Evolutionary conservation across 73 alveolate species (phyloP).

Genomic region (Uronychia binucleata): DNA sequence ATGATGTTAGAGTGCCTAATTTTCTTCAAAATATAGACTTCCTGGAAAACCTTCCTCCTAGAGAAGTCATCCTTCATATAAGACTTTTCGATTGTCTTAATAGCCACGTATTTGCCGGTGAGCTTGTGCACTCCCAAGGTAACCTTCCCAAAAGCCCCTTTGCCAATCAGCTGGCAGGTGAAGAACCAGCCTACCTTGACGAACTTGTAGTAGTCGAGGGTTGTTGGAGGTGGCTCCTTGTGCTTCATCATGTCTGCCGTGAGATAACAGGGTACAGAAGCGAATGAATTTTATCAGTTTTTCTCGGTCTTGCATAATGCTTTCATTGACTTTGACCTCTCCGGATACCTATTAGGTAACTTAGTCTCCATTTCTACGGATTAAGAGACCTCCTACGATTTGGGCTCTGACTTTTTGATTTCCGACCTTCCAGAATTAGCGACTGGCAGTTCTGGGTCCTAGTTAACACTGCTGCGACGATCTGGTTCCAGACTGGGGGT

Average conservation of each 20-base stretch:
- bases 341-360: not conserved
- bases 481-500: not conserved
- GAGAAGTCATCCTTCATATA: conserved; percentile 91
- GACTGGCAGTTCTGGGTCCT: not conserved
- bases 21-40: conserved; percentile 69
- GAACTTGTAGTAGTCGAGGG: conserved; percentile 52
- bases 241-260: conserved; percentile 32
- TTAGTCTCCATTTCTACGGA: not conserved
- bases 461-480: not conserved
- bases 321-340: conserved; percentile 34
- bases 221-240: conserved; percentile 43
- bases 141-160: conserved; percentile 98
- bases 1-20: conserved; percentile 39
- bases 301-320: conserved; percentile 45
- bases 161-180: conserved; percentile 90
- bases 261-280: not conserved
- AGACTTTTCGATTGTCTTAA: conserved; percentile 91
- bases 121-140: conserved; percentile 91
- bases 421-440: not conserved
- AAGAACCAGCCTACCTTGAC: too few species aligned
- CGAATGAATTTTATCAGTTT: conserved; percentile 36
- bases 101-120: conserved; percentile 96
- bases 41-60: conserved; percentile 88
- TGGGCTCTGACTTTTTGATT: not conserved
- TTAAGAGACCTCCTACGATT: not conserved